Conservation (phyloP, 179 eudicot genomes). For the Corrigiola litoralis region DNA sequence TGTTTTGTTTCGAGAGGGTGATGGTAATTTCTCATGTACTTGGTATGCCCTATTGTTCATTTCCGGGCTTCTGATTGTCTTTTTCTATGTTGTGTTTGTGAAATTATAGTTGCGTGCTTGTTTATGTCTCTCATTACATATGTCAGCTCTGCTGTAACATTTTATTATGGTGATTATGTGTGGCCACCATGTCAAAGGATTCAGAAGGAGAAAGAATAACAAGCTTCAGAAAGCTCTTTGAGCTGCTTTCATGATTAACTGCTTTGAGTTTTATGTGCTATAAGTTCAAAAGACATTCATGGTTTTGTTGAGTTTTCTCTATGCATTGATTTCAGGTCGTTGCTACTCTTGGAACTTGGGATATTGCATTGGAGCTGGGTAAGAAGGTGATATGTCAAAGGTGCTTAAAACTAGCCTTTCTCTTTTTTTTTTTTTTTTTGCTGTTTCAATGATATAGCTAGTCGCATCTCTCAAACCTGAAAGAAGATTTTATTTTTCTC, state of each 20-base stretch:
- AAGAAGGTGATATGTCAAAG: conserved; percentile 83
- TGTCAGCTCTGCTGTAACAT: neutral
- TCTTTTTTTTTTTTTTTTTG: conserved; percentile 1
- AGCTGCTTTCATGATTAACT: neutral
- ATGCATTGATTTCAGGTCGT: conserved; percentile 49
- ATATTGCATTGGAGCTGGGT: conserved; percentile 77
- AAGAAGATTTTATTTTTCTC: too few species aligned
- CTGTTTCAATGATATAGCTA: neutral
- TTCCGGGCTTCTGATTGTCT: too few species aligned
- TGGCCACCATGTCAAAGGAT: neutral
- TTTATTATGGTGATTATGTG: neutral
- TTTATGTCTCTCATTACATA: neutral
- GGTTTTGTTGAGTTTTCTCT: conserved; percentile 2
- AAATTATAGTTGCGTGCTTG: neutral
- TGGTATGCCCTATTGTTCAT: too few species aligned
- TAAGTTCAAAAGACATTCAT: neutral
- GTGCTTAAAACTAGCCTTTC: conserved; percentile 29
- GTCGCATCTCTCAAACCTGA: too few species aligned
- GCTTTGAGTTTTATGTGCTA: neutral
- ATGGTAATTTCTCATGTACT: too few species aligned
- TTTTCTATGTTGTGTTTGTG: too few species aligned
- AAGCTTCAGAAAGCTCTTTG: neutral
- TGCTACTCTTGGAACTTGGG: conserved; percentile 82
- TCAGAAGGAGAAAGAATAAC: neutral
- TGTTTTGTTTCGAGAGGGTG: too few species aligned